phyloP scores from a whole-genome alignment of 176 grass and related monocot species.

The Bromus sterilis region DNA sequence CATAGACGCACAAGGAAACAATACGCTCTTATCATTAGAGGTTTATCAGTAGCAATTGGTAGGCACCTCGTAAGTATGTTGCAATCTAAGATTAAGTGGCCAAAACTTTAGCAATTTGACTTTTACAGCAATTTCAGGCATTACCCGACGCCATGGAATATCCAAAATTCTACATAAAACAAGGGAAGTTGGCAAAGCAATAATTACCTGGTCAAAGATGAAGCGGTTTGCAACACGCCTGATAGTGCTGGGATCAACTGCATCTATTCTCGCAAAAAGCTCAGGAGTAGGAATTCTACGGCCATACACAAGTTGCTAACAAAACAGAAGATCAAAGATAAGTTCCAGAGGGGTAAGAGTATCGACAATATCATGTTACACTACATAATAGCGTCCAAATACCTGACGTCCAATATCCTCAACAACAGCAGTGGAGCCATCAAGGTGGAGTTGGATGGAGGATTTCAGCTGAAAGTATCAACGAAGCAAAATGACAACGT shows the following conservation, averaged over 20 bases:
- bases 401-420: conserved; percentile 99
- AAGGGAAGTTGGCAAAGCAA: not conserved
- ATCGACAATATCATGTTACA: not conserved
- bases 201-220: conserved; percentile 93
- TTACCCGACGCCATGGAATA: not conserved
- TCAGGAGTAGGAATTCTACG: conserved; percentile 82
- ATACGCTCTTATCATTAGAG: not conserved
- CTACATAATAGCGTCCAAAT: not conserved
- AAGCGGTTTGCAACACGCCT: conserved; percentile 96
- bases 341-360: not conserved
- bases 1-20: not conserved
- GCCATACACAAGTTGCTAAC: conserved; percentile 81
- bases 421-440: conserved; percentile 80
- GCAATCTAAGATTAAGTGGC: not conserved
- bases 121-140: not conserved
- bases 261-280: conserved; percentile 97
- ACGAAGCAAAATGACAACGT: conserved; percentile 23
- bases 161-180: not conserved
- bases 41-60: not conserved
- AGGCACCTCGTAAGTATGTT: not conserved
- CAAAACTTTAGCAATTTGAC: not conserved
- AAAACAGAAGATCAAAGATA: conserved; percentile 10
- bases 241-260: conserved; percentile 88
- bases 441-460: conserved; percentile 92
- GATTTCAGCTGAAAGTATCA: conserved; percentile 84